Evolutionary conservation across 305 asterid genomes (phyloP).

Genomic region (Solanum aculeatissimum): DNA sequence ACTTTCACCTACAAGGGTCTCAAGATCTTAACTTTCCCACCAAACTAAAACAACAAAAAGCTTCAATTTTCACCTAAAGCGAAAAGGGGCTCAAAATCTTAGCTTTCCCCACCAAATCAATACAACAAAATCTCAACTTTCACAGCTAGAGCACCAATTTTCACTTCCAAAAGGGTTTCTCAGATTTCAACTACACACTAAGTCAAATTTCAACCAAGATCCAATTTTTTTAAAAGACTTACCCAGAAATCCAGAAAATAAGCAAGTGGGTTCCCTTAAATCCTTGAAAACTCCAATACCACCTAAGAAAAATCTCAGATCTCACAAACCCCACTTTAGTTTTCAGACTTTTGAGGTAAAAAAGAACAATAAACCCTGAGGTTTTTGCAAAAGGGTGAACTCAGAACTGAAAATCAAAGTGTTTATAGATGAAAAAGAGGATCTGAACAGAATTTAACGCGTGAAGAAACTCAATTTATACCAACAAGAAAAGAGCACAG

Average conservation of each 20-base stretch:
- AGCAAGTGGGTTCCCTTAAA: not conserved
- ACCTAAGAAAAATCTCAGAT: constrained; percentile 1
- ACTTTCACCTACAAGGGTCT: not conserved
- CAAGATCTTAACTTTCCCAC: not conserved
- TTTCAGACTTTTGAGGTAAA: not conserved
- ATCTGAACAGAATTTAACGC: not conserved
- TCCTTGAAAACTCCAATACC: not conserved
- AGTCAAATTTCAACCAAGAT: constrained; percentile 9
- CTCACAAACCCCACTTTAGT: constrained; percentile 1
- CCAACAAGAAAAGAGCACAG: not conserved
- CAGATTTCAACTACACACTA: not conserved
- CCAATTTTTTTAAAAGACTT: not conserved
- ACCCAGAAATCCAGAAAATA: not conserved
- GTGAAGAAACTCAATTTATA: not conserved
- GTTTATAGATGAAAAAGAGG: not conserved
- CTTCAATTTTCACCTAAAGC: not conserved
- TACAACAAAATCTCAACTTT: not conserved
- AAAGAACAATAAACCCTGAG: not conserved
- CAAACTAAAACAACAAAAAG: not conserved
- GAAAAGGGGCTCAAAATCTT: not conserved
- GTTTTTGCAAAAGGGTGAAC: not conserved
- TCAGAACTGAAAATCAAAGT: not conserved
- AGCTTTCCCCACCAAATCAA: not conserved
- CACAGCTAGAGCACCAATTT: not conserved
- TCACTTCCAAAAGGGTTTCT: not conserved